Evolutionary conservation across 2,329 filamentous ascomycete species (phyloP), one percentile per base, ranked within the genome.

Genomic region (Fusarium dimerum): DNA sequence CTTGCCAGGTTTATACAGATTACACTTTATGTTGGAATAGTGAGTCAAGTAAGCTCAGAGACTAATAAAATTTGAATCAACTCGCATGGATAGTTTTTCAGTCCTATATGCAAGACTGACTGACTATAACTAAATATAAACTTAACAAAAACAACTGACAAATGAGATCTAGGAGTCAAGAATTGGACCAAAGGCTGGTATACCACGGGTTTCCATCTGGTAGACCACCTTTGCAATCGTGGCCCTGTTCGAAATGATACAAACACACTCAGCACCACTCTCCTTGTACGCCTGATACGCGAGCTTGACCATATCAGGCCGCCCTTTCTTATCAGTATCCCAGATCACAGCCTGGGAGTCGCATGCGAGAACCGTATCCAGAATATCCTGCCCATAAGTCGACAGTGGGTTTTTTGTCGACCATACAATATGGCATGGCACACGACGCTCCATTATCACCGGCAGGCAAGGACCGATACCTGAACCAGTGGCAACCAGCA

Each of bases 121-220:
- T n/a, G n/a, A n/a, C n/a, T n/a, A n/a, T n/a, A n/a, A n/a, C n/a
- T n/a, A n/a, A n/a, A n/a, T n/a, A n/a, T n/a, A n/a, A n/a, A n/a
- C n/a, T n/a, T 26, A 26, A 26, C 7, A 26, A 26, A 26, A 26
- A 26, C 4, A 26, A 26, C 20, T 26, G 7, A 26, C 20, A 26
- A 26, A 26, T 26, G 20, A 26, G 20, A 39, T 16, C 38, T 39
- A 63, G 2, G 60, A 63, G 46, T 89, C 87, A 67, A 85, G 88
- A 58, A 90, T 86, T 2, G 86, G 84, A 3, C 86, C 87, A 70
- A 80, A 89, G 5, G 84, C 84, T 5, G 82, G 77, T 3, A 88
- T 71, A 0, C 85, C 84, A 47, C 82, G 75, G 44, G 72, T 75
- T 70, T 89, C 84, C 50, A 90, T 67, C 8, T 77, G 81, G 66